phyloP scores from a whole-genome alignment of 768 basidiomycete genomes.

The Heimioporus sp. region DNA sequence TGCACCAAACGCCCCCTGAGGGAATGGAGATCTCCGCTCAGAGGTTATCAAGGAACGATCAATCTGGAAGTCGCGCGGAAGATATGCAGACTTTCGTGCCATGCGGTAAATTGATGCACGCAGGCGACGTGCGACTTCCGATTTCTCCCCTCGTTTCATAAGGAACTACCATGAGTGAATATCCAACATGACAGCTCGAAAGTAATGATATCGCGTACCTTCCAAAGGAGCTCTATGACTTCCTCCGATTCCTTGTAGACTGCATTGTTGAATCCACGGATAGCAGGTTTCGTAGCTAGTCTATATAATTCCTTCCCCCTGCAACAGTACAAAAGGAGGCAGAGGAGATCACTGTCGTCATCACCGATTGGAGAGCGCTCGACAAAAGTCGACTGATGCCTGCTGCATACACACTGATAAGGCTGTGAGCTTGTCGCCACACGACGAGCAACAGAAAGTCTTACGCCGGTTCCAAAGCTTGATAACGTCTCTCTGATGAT shows the following conservation, averaged over 20 bases:
- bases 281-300: not conserved
- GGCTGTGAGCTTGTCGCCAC: not conserved
- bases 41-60: not conserved
- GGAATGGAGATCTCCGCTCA: not conserved
- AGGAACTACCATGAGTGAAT: constrained; percentile 13
- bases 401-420: constrained; percentile 11
- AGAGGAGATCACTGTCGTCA: constrained; percentile 17
- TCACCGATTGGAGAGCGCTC: not conserved
- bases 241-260: constrained; percentile 10
- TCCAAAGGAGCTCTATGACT: constrained; percentile 23
- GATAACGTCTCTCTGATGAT: constrained; percentile 12
- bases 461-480: constrained; percentile 10
- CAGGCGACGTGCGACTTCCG: constrained; percentile 8
- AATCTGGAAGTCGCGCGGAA: constrained; percentile 17
- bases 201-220: constrained; percentile 10
- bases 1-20: constrained; percentile 7
- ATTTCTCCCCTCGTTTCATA: not conserved
- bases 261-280: not conserved
- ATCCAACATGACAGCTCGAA: not conserved
- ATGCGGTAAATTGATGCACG: constrained; percentile 24
- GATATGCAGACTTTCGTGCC: constrained; percentile 26
- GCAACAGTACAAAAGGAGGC: constrained; percentile 19
- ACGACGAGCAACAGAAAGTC: not conserved
- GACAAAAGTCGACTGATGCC: constrained; percentile 4
- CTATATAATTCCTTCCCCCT: constrained; percentile 13